Evolutionary conservation across 2,329 filamentous ascomycete species (phyloP).

Genomic region (Didymella arachidicola): DNA sequence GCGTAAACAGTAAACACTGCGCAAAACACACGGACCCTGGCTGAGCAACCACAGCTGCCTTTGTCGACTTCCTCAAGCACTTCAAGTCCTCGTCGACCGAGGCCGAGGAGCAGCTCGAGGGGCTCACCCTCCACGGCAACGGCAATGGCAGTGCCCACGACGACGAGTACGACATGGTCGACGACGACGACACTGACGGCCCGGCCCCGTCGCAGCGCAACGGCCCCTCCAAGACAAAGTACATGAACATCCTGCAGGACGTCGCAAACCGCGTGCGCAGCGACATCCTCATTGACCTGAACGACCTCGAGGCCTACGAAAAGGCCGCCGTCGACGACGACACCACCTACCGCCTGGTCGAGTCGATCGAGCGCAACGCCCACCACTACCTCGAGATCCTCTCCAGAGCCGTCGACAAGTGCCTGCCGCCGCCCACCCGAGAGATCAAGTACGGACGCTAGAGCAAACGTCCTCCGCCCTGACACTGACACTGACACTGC

Average conservation of each 20-base stretch:
- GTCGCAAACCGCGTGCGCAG: conserved; percentile 80
- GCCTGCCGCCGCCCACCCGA: conserved; percentile 78
- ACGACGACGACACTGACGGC: conserved; percentile 82
- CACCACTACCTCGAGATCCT: conserved; percentile 95
- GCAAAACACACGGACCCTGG: conserved; percentile 23
- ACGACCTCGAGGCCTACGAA: conserved; percentile 85
- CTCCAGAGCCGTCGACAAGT: conserved; percentile 84
- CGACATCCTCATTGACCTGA: conserved; percentile 85
- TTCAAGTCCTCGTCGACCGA: conserved; percentile 83
- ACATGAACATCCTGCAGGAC: conserved; percentile 85
- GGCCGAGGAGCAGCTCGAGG: conserved; percentile 81
- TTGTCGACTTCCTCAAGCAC: conserved; percentile 84
- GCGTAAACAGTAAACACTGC: conserved; percentile 53
- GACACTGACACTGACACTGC: conserved; percentile 34
- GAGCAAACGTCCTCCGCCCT: not conserved
- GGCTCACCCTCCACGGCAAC: conserved; percentile 86
- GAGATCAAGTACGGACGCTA: conserved; percentile 73
- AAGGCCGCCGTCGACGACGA: conserved; percentile 69
- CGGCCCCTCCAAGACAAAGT: conserved; percentile 75
- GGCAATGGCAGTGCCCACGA: conserved; percentile 71
- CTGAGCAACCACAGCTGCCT: conserved; percentile 67
- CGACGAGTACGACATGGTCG: conserved; percentile 94
- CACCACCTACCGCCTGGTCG: conserved; percentile 70
- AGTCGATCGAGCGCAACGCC: conserved; percentile 88
- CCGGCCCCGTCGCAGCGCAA: conserved; percentile 55